Evolutionary conservation across 164 flowering plant species (phyloP).

Genomic region (Dillenia turbinata): DNA sequence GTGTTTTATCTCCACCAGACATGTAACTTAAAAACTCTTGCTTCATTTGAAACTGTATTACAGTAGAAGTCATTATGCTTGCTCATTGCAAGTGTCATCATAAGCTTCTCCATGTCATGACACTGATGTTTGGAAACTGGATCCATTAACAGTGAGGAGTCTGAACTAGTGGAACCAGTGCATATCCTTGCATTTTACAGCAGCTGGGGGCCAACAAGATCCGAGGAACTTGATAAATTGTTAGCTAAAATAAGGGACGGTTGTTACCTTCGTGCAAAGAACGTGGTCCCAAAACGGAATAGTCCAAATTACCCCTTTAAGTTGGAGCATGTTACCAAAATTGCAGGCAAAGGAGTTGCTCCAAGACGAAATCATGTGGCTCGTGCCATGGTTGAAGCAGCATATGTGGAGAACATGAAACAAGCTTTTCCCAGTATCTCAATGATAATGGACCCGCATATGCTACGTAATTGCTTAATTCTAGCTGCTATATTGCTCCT

Average conservation of each 20-base stretch:
- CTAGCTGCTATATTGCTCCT: not conserved
- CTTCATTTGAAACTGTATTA: no score
- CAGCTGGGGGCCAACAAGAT: slow-evolving; percentile 68
- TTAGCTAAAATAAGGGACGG: slow-evolving; percentile 80
- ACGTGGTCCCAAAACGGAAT: slow-evolving; percentile 66
- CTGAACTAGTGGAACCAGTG: slow-evolving; percentile 74
- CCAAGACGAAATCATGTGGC: slow-evolving; percentile 97
- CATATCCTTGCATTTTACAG: slow-evolving; percentile 95
- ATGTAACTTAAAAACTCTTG: no score
- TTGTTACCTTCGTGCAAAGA: slow-evolving; percentile 71
- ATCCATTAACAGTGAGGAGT: slow-evolving; percentile 33
- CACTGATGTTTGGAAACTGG: not conserved
- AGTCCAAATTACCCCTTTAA: slow-evolving; percentile 73
- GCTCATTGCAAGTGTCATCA: no score
- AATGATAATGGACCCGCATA: slow-evolving; percentile 97
- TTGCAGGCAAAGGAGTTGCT: slow-evolving; percentile 91
- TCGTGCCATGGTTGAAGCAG: slow-evolving; percentile 94
- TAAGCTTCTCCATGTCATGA: not conserved
- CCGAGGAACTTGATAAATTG: slow-evolving; percentile 57
- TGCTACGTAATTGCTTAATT: slow-evolving; percentile 48
- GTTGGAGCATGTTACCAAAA: slow-evolving; percentile 79
- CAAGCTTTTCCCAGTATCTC: slow-evolving; percentile 82
- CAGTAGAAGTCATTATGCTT: no score
- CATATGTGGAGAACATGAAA: slow-evolving; percentile 82
- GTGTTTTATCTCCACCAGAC: no score